Base-by-base conservation (phyloP, 345 rosid species). In the Lepidium africanum region DNA sequence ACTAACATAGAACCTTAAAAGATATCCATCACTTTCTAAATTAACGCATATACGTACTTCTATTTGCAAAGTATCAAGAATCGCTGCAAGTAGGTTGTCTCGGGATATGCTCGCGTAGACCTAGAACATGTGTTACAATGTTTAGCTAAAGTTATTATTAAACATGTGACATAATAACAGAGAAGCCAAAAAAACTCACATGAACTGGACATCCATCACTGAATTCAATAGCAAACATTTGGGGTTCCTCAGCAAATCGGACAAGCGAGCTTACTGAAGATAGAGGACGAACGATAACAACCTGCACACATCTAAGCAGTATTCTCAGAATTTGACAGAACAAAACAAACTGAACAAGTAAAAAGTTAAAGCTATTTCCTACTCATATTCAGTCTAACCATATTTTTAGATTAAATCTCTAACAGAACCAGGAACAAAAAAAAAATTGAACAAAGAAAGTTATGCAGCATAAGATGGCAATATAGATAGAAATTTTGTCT, bases 191-290 rank as follows among this genome's bases (percentile, higher is more conserved):
- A 10, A 61, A 50, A 61, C 97, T 89, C 76, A 94, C 99, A 78
- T 87, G 96, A 75, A 86, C 85, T 68, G 99, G 93, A 73, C 99
- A 91, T 39, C 99, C 99, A 81, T 94, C 96, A 73, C 77, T 83
- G 82, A 87, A 94, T 73, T 91, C 99, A 53, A 94, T 80, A 12
- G 96, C 99, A 86, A 94, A 94, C 91, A 94, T 89, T 82, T 94
- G 99, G 70, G 99, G 99, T 87, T 94, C 99, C 84, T 94, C 99
- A 11, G 99, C 87, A 51, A 91, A 91, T 79, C 99, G 92, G 66
- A 94, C 93, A 78, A 94, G 96, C 27, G 93, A 80, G 54, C 91
- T 80, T 50, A 91, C 97, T 43, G 93, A 79, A 73, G 96, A 82
- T 69, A 91, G 83, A 76, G 96, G 96, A 78, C 96, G 96, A 76